Conservation (phyloP, 2,329 filamentous ascomycete genomes). For the Metarhizium anisopliae region DNA sequence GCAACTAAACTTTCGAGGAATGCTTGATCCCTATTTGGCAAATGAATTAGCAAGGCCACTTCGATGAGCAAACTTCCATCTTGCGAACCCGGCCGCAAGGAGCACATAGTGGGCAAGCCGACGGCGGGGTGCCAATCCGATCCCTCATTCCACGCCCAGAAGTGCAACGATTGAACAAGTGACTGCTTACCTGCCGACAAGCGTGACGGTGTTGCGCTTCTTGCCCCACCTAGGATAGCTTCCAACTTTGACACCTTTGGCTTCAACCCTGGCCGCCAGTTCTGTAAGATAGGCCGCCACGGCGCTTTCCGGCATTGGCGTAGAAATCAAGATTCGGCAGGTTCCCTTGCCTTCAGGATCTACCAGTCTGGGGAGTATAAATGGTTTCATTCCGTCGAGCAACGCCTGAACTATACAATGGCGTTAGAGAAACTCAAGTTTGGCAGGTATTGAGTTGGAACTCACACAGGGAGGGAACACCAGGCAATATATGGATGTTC, state of each 20-base stretch:
- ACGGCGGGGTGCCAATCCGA: too few relatives aligned
- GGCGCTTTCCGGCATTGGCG: slow-evolving; percentile 76
- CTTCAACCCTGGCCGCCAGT: slow-evolving; percentile 63
- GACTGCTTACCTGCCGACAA: slow-evolving; percentile 52
- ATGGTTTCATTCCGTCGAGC: slow-evolving; percentile 66
- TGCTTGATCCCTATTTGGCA: slow-evolving; percentile 49
- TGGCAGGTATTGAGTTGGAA: slow-evolving; percentile 1
- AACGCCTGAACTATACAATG: slow-evolving; percentile 54
- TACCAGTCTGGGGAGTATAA: slow-evolving; percentile 58
- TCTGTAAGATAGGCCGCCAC: slow-evolving; percentile 77
- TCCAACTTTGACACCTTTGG: slow-evolving; percentile 81
- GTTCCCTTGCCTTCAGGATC: slow-evolving; percentile 79
- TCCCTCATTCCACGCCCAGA: too few relatives aligned
- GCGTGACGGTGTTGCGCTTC: slow-evolving; percentile 77
- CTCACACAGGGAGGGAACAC: slow-evolving; percentile 72
- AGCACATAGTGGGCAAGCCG: neutral
- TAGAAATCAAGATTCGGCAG: slow-evolving; percentile 72
- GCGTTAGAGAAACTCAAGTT: slow-evolving; percentile 3
- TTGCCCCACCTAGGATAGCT: slow-evolving; percentile 93
- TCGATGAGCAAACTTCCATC: neutral
- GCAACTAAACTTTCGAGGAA: slow-evolving; percentile 70
- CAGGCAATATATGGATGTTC: slow-evolving; percentile 88
- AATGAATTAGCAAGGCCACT: slow-evolving; percentile 8
- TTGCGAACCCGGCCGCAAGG: neutral
- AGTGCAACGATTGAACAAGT: neutral